phyloP scores from a whole-genome alignment of 2,329 filamentous ascomycete species.

The Fusarium keratoplasticum region DNA sequence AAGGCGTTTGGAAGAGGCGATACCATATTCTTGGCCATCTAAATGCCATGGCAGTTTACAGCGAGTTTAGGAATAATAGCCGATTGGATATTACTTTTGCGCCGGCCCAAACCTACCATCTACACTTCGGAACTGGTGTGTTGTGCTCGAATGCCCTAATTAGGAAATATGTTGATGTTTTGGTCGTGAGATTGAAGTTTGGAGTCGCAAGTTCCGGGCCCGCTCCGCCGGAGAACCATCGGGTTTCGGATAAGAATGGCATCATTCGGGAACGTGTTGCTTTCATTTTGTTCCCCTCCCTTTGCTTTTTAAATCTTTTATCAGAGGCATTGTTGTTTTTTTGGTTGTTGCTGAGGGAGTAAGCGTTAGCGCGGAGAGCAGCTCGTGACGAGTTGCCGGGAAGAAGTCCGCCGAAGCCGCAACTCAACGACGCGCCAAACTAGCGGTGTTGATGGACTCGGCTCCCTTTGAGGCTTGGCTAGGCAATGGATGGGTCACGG shows the following conservation, averaged over 20 bases:
- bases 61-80: neutral
- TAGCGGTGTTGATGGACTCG: neutral
- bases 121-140: neutral
- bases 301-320: neutral
- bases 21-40: constrained; percentile 21
- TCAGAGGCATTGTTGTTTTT: neutral
- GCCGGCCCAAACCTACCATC: neutral
- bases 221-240: neutral
- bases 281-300: neutral
- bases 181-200: neutral
- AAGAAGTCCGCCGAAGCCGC: constrained; percentile 22
- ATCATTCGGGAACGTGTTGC: neutral
- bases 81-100: neutral
- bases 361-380: neutral
- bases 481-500: neutral
- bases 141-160: constrained; percentile 8
- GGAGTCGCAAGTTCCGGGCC: neutral
- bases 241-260: neutral
- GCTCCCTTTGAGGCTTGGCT: neutral
- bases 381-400: constrained; percentile 9
- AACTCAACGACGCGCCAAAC: neutral
- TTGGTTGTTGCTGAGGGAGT: neutral
- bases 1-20: constrained; percentile 19
- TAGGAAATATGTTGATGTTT: constrained; percentile 13
- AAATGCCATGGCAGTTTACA: neutral